A percentile compares a stretch with the other conserved stretches of the same genome.
These are phyloP conservation scores for Backusella sp. DNA, from an alignment of 192 early-diverging fungal species.

Conservation along the genomic window DNA sequence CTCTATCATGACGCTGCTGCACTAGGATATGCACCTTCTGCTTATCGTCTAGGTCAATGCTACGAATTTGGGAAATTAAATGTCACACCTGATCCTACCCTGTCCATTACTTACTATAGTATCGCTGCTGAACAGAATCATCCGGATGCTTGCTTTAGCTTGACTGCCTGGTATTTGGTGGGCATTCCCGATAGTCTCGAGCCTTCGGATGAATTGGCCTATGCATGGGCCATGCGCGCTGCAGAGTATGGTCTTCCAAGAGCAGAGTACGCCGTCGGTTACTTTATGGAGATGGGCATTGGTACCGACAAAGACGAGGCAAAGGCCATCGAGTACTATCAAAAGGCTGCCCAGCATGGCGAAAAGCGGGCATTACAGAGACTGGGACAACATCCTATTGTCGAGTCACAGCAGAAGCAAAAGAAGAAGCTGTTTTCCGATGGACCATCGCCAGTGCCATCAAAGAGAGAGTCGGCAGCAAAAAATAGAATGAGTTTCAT, in stretches of 20 bases:
- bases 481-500: neutral
- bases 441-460: neutral
- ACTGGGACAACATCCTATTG: slow-evolving; percentile 10
- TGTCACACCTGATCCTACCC: slow-evolving; percentile 45
- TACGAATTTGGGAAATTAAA: slow-evolving; percentile 57
- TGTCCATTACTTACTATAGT: slow-evolving; percentile 53
- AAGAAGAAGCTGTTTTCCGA: neutral
- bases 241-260: slow-evolving; percentile 50
- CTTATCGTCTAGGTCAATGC: slow-evolving; percentile 55
- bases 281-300: slow-evolving; percentile 60
- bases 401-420: neutral
- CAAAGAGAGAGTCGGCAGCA: neutral
- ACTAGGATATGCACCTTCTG: slow-evolving; percentile 61
- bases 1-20: slow-evolving; percentile 58
- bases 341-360: slow-evolving; percentile 60
- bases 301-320: slow-evolving; percentile 48
- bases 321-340: slow-evolving; percentile 57
- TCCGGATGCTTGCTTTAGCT: slow-evolving; percentile 55
- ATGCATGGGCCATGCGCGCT: slow-evolving; percentile 52
- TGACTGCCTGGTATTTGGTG: slow-evolving; percentile 61
- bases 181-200: slow-evolving; percentile 45
- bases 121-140: slow-evolving; percentile 58
- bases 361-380: slow-evolving; percentile 52
- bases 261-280: slow-evolving; percentile 61
- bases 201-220: slow-evolving; percentile 47